Conservation (phyloP, 345 rosid genomes). For the Populus ilicifolia region DNA sequence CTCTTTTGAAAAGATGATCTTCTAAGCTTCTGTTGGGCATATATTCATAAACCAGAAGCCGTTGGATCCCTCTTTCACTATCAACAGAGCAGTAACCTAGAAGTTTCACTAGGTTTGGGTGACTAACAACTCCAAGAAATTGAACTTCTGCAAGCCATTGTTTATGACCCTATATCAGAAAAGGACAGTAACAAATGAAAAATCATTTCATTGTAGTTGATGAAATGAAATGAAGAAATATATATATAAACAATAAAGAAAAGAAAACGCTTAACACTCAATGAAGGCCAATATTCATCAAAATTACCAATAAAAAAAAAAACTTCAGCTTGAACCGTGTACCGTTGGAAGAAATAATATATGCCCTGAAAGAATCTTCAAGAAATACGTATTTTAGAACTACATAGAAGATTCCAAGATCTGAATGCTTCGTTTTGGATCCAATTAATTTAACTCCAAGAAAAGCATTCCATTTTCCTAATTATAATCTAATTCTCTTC, state of each 20-base stretch:
- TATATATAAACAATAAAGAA: not conserved
- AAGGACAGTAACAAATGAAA: conserved; percentile 9
- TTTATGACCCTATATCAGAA: conserved; percentile 65
- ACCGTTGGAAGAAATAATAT: not conserved
- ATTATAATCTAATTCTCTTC: not conserved
- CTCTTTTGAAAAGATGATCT: conserved; percentile 59
- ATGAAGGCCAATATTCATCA: conserved; percentile 3
- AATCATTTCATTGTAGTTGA: not conserved
- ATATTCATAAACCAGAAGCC: conserved; percentile 71
- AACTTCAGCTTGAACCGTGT: not conserved
- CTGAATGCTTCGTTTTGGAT: not conserved
- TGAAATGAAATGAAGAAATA: not conserved
- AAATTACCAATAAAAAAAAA: not conserved
- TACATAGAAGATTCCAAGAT: not conserved
- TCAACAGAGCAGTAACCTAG: conserved; percentile 71
- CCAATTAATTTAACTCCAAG: not conserved
- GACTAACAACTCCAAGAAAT: conserved; percentile 72
- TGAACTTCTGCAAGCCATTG: conserved; percentile 91
- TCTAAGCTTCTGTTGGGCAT: conserved; percentile 87
- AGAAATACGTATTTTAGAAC: not conserved
- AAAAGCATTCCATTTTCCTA: not conserved
- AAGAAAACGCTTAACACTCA: not conserved
- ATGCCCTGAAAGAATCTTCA: not conserved
- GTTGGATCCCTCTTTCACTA: conserved; percentile 56
- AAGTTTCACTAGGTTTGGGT: conserved; percentile 84